Base-by-base conservation (phyloP, 495 filamentous ascomycete genomes). In the Talaromyces proteolyticus region DNA sequence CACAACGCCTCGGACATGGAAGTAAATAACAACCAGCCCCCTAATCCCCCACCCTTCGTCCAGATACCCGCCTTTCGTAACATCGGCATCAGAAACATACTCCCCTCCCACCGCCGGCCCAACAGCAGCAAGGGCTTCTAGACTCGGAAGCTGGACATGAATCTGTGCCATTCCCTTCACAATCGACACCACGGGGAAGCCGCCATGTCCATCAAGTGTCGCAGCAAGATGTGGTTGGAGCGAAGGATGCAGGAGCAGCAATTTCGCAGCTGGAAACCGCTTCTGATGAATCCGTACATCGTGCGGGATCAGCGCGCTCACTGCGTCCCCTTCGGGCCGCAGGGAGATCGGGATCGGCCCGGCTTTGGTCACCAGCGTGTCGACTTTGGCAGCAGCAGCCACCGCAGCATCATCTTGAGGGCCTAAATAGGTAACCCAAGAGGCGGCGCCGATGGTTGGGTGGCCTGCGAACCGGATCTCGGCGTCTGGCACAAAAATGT, bases 381-480 rank as follows among this genome's bases (percentile, higher is more conserved):
- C 36, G 4, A 60, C 53, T 50, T 55, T 18, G 0, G 14, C 25
- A 0, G 42, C 19, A 24, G 62, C 57, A 12, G 68, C 47, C n/a
- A n/a, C n/a, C n/a, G n/a, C n/a, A n/a, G n/a, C n/a, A n/a, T n/a
- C n/a, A n/a, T 18, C 72, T 52, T 58, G 60, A 45, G 70, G 66
- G n/a, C n/a, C n/a, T n/a, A n/a, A 59, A 16, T 50, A 53, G 1
- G 72, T 53, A 51, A 67, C 66, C 70, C 84, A 78, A 42, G 74
- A 74, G 3, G 82, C 79, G 2, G 82, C 73, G 47, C 88, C 88
- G 52, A 92, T 80, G 39, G 84, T 89, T 0, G 87, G 88, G 61
- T 91, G 88, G 7, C 88, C 88, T 0, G 88, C 86, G 55, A 90
- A 91, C 3, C 83, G 80, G 12, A 91, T 60, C 58, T 91, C 87